phyloP scores from a whole-genome alignment of 2,329 filamentous ascomycete genomes.

The Venturia pyrina region DNA sequence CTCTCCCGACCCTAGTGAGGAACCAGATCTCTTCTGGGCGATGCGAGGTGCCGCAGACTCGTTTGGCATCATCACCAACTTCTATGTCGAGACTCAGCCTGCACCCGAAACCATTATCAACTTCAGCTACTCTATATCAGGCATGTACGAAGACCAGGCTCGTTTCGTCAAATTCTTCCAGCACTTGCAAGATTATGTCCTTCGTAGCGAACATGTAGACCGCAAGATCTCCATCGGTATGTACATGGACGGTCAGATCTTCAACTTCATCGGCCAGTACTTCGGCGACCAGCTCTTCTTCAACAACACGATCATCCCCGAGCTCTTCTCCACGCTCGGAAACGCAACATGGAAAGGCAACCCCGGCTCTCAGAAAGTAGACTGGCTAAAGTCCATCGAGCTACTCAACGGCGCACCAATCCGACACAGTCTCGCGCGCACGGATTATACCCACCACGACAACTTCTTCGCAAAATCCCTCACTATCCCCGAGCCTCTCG shows the following conservation, averaged over 20 bases:
- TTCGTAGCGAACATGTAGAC: slow-evolving; percentile 31
- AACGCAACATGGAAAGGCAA: slow-evolving; percentile 19
- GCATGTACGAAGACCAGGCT: slow-evolving; percentile 1
- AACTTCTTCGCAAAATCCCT: slow-evolving; percentile 28
- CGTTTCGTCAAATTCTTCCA: slow-evolving; percentile 22
- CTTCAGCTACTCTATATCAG: slow-evolving; percentile 21
- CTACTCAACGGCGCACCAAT: slow-evolving; percentile 25
- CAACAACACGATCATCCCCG: slow-evolving; percentile 27
- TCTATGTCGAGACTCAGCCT: slow-evolving; percentile 45
- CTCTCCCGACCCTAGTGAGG: slow-evolving; percentile 24
- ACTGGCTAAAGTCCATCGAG: slow-evolving; percentile 31
- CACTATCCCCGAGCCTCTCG: slow-evolving; percentile 27
- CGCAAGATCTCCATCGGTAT: slow-evolving; percentile 32
- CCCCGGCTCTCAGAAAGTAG: slow-evolving; percentile 17
- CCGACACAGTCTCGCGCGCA: slow-evolving; percentile 11
- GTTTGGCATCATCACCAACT: slow-evolving; percentile 49
- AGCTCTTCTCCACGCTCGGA: slow-evolving; percentile 21
- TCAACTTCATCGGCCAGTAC: slow-evolving; percentile 31
- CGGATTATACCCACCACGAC: slow-evolving; percentile 28
- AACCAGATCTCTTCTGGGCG: slow-evolving; percentile 48
- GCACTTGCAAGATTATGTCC: slow-evolving; percentile 31
- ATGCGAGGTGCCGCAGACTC: slow-evolving; percentile 47
- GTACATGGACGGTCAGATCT: slow-evolving; percentile 27
- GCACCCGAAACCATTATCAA: slow-evolving; percentile 48
- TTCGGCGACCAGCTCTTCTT: slow-evolving; percentile 29